Base-by-base conservation (phyloP, 2,329 filamentous ascomycete species). In the Verticillium isaacii region DNA sequence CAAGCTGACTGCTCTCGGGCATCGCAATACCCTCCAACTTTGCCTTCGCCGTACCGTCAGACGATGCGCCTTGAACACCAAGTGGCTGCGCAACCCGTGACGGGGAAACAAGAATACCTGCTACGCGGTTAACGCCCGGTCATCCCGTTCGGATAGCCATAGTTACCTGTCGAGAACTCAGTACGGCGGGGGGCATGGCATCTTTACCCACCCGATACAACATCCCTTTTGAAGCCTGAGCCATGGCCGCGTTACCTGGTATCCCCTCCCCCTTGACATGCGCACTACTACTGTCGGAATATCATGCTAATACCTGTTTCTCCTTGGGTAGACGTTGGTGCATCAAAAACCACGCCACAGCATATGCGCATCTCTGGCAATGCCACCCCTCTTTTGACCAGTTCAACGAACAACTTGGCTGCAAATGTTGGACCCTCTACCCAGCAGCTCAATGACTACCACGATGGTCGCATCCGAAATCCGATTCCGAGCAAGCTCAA, bases 401-500 rank as follows among this genome's bases (percentile, higher is more conserved):
- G n/a, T 19, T 25, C 45, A 6, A 52, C 45, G 11, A n/a, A 7
- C 11, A 25, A 4, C 11, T 23, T 52, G 8, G 7, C 45, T 52
- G 11, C 45, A 12, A 19, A 3, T 23, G 19, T 19, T 9, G 19
- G 19, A 19, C 19, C 45, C 12, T 14, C n/a, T 23, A 23, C 19
- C 23, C 45, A 52, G 19, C 45, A 29, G 45, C 45, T 52, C 7
- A 52, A 19, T 23, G 8, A 19, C 11, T 19, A 52, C 3, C 71
- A 70, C 34, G 82, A 85, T 69, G 80, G 81, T 54, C 77, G 82
- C 29, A 77, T 84, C 15, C 74, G 82, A 61, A 86, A 87, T 64
- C 83, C 85, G 1, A 80, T 88, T 2, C 85, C 86, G 5, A 85
- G 81, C 71, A 88, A 87, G 70, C 75, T 88, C 60, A 85, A 87